Conservation (phyloP, 2,329 filamentous ascomycete genomes). For the Teratosphaeria pseudoeucalypti region DNA sequence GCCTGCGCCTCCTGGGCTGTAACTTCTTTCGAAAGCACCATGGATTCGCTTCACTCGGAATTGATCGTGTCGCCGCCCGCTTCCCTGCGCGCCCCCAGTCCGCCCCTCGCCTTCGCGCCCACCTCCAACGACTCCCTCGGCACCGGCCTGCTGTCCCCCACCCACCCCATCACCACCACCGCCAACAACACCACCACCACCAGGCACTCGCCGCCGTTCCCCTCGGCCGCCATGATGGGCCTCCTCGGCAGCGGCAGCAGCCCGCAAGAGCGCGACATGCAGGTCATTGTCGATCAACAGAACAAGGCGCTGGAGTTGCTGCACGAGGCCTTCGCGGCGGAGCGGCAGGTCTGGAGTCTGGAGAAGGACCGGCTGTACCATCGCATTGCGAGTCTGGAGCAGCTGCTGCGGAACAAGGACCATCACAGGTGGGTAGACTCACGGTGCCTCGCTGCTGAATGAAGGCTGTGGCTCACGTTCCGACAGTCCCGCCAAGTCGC, state of each 20-base stretch:
- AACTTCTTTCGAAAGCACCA: background rate
- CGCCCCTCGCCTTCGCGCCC: slow-evolving; percentile 25
- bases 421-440: slow-evolving; percentile 22
- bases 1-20: no score
- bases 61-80: slow-evolving; percentile 2
- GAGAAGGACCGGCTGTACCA: slow-evolving; percentile 23
- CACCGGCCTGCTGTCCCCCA: slow-evolving; percentile 7
- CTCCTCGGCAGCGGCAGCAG: slow-evolving; percentile 1
- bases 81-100: slow-evolving; percentile 8
- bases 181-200: slow-evolving; percentile 1
- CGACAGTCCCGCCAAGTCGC: slow-evolving; percentile 26
- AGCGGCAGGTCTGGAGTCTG: slow-evolving; percentile 24
- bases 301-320: slow-evolving; percentile 21
- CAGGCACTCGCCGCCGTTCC: slow-evolving; percentile 3
- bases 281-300: slow-evolving; percentile 26
- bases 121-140: slow-evolving; percentile 26
- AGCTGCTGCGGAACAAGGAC: slow-evolving; percentile 22
- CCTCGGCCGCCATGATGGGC: slow-evolving; percentile 13
- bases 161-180: no score
- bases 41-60: background rate
- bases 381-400: slow-evolving; percentile 25
- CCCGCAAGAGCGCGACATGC: slow-evolving; percentile 16
- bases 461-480: background rate
- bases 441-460: no score
- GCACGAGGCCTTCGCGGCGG: slow-evolving; percentile 26